These are phyloP conservation scores for Cercospora zeae-maydis DNA, from an alignment of 2,329 filamentous ascomycete genomes.

Conservation along the genomic window DNA sequence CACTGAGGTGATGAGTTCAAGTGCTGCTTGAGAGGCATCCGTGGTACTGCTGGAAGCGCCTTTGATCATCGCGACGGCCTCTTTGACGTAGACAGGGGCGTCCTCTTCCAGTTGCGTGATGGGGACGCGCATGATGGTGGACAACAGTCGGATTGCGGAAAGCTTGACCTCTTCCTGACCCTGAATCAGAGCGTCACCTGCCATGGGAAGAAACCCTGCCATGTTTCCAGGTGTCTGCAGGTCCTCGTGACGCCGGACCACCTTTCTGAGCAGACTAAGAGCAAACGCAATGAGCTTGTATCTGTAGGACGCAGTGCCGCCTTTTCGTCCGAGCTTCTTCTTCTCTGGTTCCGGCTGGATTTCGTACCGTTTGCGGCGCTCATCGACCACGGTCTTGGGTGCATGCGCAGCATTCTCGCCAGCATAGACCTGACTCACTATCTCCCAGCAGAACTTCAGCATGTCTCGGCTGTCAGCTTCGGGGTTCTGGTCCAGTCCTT, in stretches of 20 bases:
- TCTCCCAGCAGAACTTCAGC: constrained; percentile 90
- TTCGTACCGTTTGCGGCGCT: constrained; percentile 54
- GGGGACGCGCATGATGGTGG: constrained; percentile 78
- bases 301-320: constrained; percentile 70
- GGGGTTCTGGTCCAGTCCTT: constrained; percentile 78
- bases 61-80: constrained; percentile 78
- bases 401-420: constrained; percentile 40
- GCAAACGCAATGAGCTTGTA: constrained; percentile 88
- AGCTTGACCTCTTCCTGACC: constrained; percentile 91
- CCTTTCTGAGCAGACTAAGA: constrained; percentile 77
- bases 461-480: constrained; percentile 75
- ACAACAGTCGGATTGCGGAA: constrained; percentile 78
- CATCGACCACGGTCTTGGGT: constrained; percentile 15
- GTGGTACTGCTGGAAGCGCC: constrained; percentile 73
- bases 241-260: constrained; percentile 80
- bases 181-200: constrained; percentile 80
- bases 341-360: constrained; percentile 74
- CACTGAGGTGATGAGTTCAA: constrained; percentile 83
- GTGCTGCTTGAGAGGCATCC: constrained; percentile 78
- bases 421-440: constrained; percentile 78
- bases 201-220: constrained; percentile 78
- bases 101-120: constrained; percentile 66
- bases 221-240: constrained; percentile 77
- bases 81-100: constrained; percentile 74
- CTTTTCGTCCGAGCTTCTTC: constrained; percentile 54